Percentiles rank a stretch among this genome's conserved stretches.
Evolutionary conservation across 371 early-diverging fungal genomes (phyloP).

Genomic region (Batkoa obscura): DNA sequence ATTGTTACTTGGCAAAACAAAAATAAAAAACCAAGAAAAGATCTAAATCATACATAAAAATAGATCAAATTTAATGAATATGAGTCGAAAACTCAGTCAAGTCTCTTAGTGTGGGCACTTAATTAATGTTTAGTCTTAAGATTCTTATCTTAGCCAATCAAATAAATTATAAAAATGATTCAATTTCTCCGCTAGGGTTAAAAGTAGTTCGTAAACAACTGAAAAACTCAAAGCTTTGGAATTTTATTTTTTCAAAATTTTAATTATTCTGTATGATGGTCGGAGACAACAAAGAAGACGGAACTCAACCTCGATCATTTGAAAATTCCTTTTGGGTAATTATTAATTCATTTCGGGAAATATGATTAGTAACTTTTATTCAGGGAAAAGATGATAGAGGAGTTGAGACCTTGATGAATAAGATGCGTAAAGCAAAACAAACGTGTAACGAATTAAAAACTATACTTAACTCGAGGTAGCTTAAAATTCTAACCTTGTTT

Average conservation of each 20-base stretch:
- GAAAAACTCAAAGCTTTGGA: constrained; percentile 11
- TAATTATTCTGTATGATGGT: too few species aligned
- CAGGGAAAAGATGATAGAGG: constrained; percentile 77
- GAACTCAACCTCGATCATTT: neutral
- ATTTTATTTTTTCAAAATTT: neutral
- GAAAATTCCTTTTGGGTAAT: constrained; percentile 7
- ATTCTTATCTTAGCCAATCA: too few species aligned
- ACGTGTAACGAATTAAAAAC: constrained; percentile 55
- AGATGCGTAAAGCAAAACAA: constrained; percentile 68
- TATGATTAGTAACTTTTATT: neutral
- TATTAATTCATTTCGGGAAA: neutral
- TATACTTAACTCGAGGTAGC: constrained; percentile 24
- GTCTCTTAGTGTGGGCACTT: too few species aligned
- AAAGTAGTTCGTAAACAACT: constrained; percentile 22
- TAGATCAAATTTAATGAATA: too few species aligned
- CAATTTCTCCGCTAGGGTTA: neutral
- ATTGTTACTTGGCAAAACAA: too few species aligned
- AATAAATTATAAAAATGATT: too few species aligned
- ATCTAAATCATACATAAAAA: too few species aligned
- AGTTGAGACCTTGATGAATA: constrained; percentile 51
- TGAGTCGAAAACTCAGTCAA: too few species aligned
- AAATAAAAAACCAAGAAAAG: too few species aligned
- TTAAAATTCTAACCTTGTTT: neutral
- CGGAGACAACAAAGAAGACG: constrained; percentile 8
- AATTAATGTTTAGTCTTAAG: too few species aligned